Percentiles rank a stretch among this genome's conserved stretches.
Conservation (phyloP, 768 basidiomycete genomes). For the Clathrus columnatus region DNA sequence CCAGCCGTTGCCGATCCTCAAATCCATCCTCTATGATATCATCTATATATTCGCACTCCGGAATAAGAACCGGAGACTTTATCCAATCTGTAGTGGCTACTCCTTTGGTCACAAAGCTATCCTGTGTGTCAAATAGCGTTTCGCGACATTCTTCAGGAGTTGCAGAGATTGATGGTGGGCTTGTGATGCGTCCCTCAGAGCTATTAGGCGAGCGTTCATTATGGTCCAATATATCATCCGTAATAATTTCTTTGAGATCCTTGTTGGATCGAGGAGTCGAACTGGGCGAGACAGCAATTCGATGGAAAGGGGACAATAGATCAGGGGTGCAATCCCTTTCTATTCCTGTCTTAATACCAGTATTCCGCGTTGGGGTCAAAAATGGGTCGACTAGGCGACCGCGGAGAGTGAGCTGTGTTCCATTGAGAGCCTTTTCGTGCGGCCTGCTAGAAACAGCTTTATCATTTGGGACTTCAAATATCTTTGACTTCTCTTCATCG, state of each 20-base stretch:
- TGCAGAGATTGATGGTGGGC: constrained; percentile 1
- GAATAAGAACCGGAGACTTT: background rate
- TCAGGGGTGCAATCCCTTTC: background rate
- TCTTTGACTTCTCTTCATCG: constrained; percentile 6
- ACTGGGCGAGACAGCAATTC: background rate
- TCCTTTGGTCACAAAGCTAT: too few relatives aligned
- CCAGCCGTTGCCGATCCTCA: background rate
- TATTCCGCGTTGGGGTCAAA: background rate
- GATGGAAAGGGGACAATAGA: constrained; percentile 3
- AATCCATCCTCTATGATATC: background rate
- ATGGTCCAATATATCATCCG: background rate
- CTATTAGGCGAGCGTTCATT: background rate
- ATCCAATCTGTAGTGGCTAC: too few relatives aligned
- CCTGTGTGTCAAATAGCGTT: too few relatives aligned
- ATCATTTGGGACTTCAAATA: background rate
- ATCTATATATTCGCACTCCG: background rate
- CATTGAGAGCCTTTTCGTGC: too few relatives aligned
- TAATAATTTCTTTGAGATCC: background rate
- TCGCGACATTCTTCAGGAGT: background rate
- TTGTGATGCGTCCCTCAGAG: constrained; percentile 7
- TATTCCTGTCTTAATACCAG: background rate
- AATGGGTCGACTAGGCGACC: constrained; percentile 1
- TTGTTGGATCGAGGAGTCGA: background rate
- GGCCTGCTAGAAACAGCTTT: background rate
- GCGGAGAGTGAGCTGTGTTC: too few relatives aligned